These are phyloP conservation scores for Gnaphalium uliginosum DNA, from an alignment of 129 eudicot species.

Conservation along the genomic window DNA sequence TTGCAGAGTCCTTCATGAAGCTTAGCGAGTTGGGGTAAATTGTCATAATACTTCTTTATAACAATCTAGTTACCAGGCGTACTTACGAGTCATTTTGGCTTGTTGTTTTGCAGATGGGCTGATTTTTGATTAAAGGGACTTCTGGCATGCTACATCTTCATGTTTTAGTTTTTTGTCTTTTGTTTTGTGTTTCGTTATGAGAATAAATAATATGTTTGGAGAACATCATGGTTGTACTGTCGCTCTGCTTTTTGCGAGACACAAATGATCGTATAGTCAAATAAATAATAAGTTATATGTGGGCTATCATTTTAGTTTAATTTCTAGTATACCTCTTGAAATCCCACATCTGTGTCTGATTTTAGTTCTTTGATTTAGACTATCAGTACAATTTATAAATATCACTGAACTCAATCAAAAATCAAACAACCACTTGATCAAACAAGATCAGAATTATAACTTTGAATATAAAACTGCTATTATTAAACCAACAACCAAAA, in stretches of 20 bases:
- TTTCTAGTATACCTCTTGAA: background rate
- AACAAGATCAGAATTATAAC: too few relatives aligned
- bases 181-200: background rate
- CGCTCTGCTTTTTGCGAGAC: background rate
- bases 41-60: background rate
- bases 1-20: conserved; percentile 80
- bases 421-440: too few relatives aligned
- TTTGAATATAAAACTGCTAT: too few relatives aligned
- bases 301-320: background rate
- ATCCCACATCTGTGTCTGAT: background rate
- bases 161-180: conserved; percentile 8
- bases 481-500: too few relatives aligned
- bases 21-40: conserved; percentile 91
- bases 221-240: background rate
- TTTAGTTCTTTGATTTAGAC: background rate
- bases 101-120: conserved; percentile 54
- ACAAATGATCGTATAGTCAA: background rate
- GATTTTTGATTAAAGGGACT: conserved; percentile 40
- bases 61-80: background rate
- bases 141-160: background rate
- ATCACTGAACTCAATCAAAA: background rate
- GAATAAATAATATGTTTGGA: background rate
- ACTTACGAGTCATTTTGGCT: conserved; percentile 4
- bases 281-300: background rate
- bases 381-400: background rate